Evolutionary conservation across 805 yeast species (phyloP).

Genomic region (Yarrowia sp.): DNA sequence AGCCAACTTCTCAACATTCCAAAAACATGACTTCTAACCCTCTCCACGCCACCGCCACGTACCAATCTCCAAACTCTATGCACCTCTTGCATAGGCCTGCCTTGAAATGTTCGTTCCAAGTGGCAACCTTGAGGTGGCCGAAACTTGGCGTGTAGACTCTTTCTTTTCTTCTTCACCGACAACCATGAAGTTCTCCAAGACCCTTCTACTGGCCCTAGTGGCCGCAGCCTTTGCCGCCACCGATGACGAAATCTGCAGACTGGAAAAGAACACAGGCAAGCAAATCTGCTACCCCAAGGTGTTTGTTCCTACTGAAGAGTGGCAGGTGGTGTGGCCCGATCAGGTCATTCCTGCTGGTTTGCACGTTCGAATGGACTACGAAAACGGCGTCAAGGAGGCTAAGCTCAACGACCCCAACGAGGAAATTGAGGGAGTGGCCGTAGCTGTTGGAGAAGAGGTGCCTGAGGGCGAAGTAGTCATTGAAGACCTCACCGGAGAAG

Average conservation of each 20-base stretch:
- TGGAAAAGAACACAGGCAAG: slow-evolving; percentile 32
- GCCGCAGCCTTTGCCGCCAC: slow-evolving; percentile 8
- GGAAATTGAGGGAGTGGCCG: slow-evolving; percentile 37
- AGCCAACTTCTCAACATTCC: no score
- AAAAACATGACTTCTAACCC: no score
- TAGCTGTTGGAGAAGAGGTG: slow-evolving; percentile 27
- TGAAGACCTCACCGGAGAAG: slow-evolving; percentile 29
- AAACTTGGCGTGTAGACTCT: neutral
- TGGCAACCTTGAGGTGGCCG: slow-evolving; percentile 29
- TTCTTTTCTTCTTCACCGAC: neutral
- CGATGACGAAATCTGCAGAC: slow-evolving; percentile 17
- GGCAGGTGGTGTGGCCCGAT: slow-evolving; percentile 71
- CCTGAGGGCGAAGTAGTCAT: slow-evolving; percentile 13
- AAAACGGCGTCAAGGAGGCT: slow-evolving; percentile 73
- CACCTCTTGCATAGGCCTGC: slow-evolving; percentile 17
- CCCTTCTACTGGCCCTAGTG: slow-evolving; percentile 21
- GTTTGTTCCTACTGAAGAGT: slow-evolving; percentile 68
- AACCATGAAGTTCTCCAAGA: slow-evolving; percentile 34
- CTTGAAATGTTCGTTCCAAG: slow-evolving; percentile 2
- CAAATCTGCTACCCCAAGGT: slow-evolving; percentile 38
- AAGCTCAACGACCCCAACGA: slow-evolving; percentile 56
- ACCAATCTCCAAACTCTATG: neutral
- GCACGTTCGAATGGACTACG: slow-evolving; percentile 74
- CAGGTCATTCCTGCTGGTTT: slow-evolving; percentile 82
- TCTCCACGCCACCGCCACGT: slow-evolving; percentile 4